Evolutionary conservation across 2,329 filamentous ascomycete genomes (phyloP), one percentile per base, ranked within the genome.

Genomic region (Talaromyces sp.): DNA sequence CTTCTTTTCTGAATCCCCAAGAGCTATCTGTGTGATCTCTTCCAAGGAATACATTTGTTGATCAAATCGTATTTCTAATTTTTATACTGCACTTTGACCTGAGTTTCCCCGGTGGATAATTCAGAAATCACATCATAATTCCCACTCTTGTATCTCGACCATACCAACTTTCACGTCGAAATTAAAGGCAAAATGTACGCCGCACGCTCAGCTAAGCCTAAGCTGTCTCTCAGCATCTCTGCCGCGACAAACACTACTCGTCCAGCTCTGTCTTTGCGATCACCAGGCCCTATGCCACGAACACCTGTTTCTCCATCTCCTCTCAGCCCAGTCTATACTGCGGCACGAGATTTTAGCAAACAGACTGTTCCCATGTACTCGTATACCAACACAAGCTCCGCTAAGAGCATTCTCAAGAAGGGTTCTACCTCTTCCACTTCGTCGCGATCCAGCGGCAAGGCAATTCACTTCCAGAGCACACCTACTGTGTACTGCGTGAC

Each of bases 321-420:
- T 25, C 71, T 77, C 15, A 81, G 78, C 62, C 80, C 81, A 4
- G 70, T 75, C 47, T 77, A 75, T 67, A 72, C 49, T 52, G 49
- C 25, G 25, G 49, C 75, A 59, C 70, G 73, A 13, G 74, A 74
- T n/a, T 78, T 79, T 70, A 77, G n/a, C 17, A 31, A 59, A 39
- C 65, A 78, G 19, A 75, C 78, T 17, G 67, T 79, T 52, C 73
- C 75, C 61, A 73, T 72, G 35, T 81, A 80, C 68, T 69, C 73
- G 33, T 83, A 83, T 69, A 72, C 71, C 67, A 82, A 82, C 70
- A 73, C 76, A 22, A 78, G 80, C 69, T 76, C 77, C 1, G 77
- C 79, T 25, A 81, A 81, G 72, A 80, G 80, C 69, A 82, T 83
- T 63, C 76, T 83, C 64, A 83, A 82, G 75, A 82, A 81, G 70